Evolutionary conservation across 2,329 filamentous ascomycete genomes (phyloP).

Genomic region (Aspergillus sp.): DNA sequence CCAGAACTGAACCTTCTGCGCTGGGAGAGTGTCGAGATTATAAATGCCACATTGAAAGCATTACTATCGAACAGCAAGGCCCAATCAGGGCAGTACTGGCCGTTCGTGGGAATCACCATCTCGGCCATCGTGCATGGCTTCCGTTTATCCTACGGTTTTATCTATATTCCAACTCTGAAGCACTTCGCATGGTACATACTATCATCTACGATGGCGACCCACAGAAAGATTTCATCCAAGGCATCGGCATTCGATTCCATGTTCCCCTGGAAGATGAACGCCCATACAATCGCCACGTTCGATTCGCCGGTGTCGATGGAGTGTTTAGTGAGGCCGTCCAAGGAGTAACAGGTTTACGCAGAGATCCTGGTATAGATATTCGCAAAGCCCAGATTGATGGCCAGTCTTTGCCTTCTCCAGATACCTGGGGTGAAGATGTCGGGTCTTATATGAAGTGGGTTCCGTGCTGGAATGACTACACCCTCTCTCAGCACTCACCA

Average conservation of each 20-base stretch:
- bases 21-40: constrained; percentile 16
- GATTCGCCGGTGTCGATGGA: constrained; percentile 52
- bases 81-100: constrained; percentile 46
- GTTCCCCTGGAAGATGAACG: constrained; percentile 51
- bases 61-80: constrained; percentile 43
- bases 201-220: constrained; percentile 52
- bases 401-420: constrained; percentile 1
- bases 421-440: constrained; percentile 38
- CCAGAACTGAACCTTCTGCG: constrained; percentile 32
- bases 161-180: constrained; percentile 53
- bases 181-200: constrained; percentile 52
- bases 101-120: constrained; percentile 34
- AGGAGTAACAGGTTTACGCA: constrained; percentile 55
- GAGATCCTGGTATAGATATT: constrained; percentile 45
- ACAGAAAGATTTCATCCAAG: constrained; percentile 49
- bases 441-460: constrained; percentile 52
- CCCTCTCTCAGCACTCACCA: constrained; percentile 52
- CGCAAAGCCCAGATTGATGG: constrained; percentile 40
- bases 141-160: constrained; percentile 56
- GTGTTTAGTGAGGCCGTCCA: constrained; percentile 56
- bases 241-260: constrained; percentile 28
- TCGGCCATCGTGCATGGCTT: constrained; percentile 46
- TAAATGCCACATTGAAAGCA: constrained; percentile 48
- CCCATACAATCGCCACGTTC: constrained; percentile 55
- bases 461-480: constrained; percentile 56